Conservation (phyloP, 2,329 filamentous ascomycete genomes). For the Epichloe hybrida region DNA sequence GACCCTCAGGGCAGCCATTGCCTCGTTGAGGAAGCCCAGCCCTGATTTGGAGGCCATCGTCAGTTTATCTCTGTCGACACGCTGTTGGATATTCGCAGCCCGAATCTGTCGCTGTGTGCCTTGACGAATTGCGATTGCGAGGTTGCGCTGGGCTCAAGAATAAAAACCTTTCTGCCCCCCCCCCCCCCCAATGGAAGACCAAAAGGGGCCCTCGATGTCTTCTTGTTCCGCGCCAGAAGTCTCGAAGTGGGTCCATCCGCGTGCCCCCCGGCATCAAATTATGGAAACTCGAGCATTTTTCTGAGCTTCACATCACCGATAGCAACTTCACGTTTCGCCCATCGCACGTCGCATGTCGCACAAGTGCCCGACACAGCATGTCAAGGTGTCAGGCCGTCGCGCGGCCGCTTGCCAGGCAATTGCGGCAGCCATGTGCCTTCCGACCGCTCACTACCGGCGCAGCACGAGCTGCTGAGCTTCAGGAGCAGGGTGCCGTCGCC, state of each 20-base stretch:
- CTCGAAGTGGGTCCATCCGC: slow-evolving; percentile 13
- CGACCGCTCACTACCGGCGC: slow-evolving; percentile 23
- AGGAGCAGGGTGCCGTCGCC: slow-evolving; percentile 7
- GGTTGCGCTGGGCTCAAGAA: neutral
- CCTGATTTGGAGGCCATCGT: slow-evolving; percentile 22
- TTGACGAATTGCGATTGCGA: slow-evolving; percentile 2
- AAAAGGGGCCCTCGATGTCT: slow-evolving; percentile 8
- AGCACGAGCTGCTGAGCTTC: slow-evolving; percentile 17
- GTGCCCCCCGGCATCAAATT: neutral
- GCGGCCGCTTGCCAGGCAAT: slow-evolving; percentile 41
- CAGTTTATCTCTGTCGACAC: neutral
- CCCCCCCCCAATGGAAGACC: fast-evolving
- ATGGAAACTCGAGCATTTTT: slow-evolving; percentile 4
- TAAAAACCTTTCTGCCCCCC: too few relatives aligned
- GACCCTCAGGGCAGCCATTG: slow-evolving; percentile 35
- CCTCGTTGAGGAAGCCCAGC: slow-evolving; percentile 37
- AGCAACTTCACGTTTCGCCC: neutral
- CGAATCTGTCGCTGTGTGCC: slow-evolving; percentile 4
- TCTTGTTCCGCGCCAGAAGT: slow-evolving; percentile 13
- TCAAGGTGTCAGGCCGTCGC: slow-evolving; percentile 45
- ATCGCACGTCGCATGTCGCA: neutral
- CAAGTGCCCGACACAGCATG: slow-evolving; percentile 26
- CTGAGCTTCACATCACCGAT: neutral
- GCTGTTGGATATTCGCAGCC: neutral
- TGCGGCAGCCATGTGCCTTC: slow-evolving; percentile 28